Evolutionary conservation across 306 rosid species (phyloP).

Genomic region (Quercus parvula): DNA sequence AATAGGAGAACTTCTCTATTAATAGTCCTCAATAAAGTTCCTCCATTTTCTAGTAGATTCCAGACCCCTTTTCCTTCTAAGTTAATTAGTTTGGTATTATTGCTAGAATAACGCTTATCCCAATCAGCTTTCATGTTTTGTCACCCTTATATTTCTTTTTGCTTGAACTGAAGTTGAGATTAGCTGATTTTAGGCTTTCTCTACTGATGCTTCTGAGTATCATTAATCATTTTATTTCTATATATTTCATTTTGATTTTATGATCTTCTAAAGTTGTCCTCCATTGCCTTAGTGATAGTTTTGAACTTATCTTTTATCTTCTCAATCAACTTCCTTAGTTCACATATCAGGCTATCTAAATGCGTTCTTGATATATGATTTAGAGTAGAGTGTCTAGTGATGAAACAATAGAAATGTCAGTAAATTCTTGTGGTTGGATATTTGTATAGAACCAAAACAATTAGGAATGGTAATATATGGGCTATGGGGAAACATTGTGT

Average conservation of each 20-base stretch:
- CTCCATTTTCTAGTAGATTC: too few relatives aligned
- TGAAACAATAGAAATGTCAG: neutral
- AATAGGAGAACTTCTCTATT: too few relatives aligned
- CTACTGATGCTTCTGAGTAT: too few relatives aligned
- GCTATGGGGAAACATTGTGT: neutral
- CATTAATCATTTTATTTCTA: too few relatives aligned
- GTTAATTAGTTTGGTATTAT: too few relatives aligned
- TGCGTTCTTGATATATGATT: neutral
- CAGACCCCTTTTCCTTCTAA: too few relatives aligned
- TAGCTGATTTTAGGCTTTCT: too few relatives aligned
- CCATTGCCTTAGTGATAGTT: neutral
- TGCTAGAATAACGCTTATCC: too few relatives aligned
- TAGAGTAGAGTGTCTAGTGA: neutral
- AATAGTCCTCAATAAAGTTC: too few relatives aligned
- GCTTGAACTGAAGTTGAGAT: too few relatives aligned
- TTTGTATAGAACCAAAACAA: neutral
- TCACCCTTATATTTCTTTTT: too few relatives aligned
- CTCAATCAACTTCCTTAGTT: neutral
- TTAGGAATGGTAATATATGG: neutral
- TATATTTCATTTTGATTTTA: neutral
- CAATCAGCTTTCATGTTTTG: too few relatives aligned
- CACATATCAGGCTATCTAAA: neutral
- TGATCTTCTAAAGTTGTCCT: neutral
- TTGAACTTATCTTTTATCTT: neutral
- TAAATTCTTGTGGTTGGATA: neutral